A percentile compares a stretch with the other conserved stretches of the same genome.
phyloP scores from a whole-genome alignment of 768 basidiomycete species.

The Dioszegia crocea region DNA sequence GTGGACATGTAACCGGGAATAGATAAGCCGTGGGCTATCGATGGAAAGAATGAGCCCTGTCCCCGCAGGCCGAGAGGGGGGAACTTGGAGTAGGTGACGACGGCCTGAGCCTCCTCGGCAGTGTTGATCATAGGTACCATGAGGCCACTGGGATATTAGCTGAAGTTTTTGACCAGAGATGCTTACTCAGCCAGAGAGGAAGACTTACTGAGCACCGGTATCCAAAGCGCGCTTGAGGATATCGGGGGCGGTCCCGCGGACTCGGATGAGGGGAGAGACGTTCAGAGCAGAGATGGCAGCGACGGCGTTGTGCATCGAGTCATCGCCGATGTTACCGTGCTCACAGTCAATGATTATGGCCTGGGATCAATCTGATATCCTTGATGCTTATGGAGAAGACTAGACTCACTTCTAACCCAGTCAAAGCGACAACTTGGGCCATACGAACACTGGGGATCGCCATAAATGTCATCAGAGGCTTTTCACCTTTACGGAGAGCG shows the following conservation, averaged over 20 bases:
- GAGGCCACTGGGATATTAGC: conserved; percentile 27
- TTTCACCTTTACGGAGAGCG: conserved; percentile 18
- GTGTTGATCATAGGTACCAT: conserved; percentile 45
- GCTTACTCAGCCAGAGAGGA: too few species aligned
- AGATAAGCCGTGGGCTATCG: conserved; percentile 34
- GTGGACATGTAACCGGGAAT: conserved; percentile 42
- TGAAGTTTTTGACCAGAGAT: background rate
- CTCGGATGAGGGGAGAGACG: conserved; percentile 36
- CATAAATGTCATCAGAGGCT: conserved; percentile 35
- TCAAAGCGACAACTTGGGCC: conserved; percentile 34
- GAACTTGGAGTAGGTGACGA: conserved; percentile 43
- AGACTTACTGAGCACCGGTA: conserved; percentile 44
- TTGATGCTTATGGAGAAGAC: background rate
- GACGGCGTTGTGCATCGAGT: conserved; percentile 42
- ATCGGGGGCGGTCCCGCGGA: conserved; percentile 27
- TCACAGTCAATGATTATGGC: conserved; percentile 46
- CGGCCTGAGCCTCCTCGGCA: conserved; percentile 30
- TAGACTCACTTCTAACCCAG: conserved; percentile 37
- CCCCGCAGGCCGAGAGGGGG: conserved; percentile 42
- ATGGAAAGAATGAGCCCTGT: conserved; percentile 37
- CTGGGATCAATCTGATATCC: conserved; percentile 16
- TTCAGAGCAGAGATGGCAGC: conserved; percentile 30
- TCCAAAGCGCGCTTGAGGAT: conserved; percentile 46
- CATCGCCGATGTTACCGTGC: conserved; percentile 44
- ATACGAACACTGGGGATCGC: conserved; percentile 23